phyloP scores from a whole-genome alignment of 73 alveolate genomes.

The Tetrahymena borealis region DNA sequence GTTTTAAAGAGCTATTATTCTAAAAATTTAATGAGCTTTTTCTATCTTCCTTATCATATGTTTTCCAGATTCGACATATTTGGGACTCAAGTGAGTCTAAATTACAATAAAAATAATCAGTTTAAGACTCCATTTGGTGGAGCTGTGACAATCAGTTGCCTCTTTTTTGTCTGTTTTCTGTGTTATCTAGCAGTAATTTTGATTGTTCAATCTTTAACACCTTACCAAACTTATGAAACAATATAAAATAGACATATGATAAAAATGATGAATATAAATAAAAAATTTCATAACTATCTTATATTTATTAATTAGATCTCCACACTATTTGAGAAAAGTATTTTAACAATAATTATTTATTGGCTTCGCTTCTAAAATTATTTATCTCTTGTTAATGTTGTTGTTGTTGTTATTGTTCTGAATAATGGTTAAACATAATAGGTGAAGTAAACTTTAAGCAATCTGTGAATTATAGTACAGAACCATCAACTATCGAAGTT shows the following conservation, averaged over 20 bases:
- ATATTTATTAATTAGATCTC: too few relatives aligned
- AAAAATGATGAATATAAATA: too few relatives aligned
- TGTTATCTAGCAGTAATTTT: neutral
- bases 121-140: neutral
- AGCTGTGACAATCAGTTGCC: neutral
- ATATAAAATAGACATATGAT: too few relatives aligned
- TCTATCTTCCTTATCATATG: neutral
- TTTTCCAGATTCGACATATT: neutral
- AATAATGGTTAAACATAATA: neutral
- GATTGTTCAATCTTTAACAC: too few relatives aligned
- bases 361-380: too few relatives aligned
- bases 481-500: neutral
- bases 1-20: neutral
- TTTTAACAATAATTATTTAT: too few relatives aligned
- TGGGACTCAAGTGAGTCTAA: neutral
- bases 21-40: neutral
- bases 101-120: neutral
- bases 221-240: too few relatives aligned
- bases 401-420: too few relatives aligned
- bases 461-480: neutral
- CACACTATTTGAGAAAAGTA: too few relatives aligned
- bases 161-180: neutral
- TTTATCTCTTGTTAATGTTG: too few relatives aligned
- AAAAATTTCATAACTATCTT: too few relatives aligned
- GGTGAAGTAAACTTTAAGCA: neutral